Conservation (phyloP, 345 rosid genomes). For the Euphorbia tirucalli region DNA sequence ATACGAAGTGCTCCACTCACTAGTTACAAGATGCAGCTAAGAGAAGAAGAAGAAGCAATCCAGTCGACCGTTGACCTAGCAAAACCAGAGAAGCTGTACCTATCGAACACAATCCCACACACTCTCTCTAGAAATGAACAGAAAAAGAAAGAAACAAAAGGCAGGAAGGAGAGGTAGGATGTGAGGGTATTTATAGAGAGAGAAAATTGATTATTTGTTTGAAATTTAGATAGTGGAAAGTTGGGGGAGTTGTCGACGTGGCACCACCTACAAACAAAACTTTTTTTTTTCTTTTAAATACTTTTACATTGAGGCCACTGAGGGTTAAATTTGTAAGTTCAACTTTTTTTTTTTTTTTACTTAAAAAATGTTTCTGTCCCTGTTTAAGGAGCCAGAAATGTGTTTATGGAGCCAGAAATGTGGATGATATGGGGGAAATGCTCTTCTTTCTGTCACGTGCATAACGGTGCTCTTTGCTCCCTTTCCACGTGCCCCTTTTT, state of each 20-base stretch:
- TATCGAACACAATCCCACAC: neutral
- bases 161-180: neutral
- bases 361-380: neutral
- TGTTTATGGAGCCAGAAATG: neutral
- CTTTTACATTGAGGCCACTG: neutral
- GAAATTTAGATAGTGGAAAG: neutral
- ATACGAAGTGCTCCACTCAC: neutral
- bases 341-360: too few species aligned
- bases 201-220: too few species aligned
- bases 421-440: neutral
- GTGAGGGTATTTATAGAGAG: constrained; percentile 1
- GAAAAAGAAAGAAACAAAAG: neutral
- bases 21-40: neutral
- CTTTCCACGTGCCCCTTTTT: neutral
- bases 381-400: neutral
- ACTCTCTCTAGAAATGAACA: neutral
- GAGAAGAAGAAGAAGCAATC: neutral
- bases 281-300: neutral
- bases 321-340: neutral
- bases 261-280: neutral
- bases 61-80: constrained; percentile 2
- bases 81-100: neutral
- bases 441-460: neutral
- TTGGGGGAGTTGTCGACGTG: constrained; percentile 3
- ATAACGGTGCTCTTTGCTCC: neutral